Conservation (phyloP, 208 protist genomes). For the Crithidia brevicula region DNA sequence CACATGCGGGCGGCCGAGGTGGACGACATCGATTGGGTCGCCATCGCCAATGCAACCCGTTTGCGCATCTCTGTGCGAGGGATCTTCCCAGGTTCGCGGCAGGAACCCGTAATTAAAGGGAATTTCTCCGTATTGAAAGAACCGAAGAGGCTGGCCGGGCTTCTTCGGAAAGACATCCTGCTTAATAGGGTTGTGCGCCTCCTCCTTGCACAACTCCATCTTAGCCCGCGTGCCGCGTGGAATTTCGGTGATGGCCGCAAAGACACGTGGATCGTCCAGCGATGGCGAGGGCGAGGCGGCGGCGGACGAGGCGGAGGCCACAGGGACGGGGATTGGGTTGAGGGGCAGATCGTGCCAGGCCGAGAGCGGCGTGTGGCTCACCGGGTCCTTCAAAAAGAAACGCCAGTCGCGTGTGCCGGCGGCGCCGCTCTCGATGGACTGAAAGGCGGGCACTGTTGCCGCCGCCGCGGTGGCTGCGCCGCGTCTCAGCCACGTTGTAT, state of each 20-base stretch:
- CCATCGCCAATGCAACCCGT: slow-evolving; percentile 86
- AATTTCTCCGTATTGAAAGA: slow-evolving; percentile 85
- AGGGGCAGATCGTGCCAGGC: slow-evolving; percentile 80
- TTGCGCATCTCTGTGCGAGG: slow-evolving; percentile 36
- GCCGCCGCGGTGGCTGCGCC: not conserved
- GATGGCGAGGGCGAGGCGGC: no score
- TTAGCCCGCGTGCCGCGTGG: slow-evolving; percentile 90
- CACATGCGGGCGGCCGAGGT: slow-evolving; percentile 49
- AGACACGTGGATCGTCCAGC: slow-evolving; percentile 44
- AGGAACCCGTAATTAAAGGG: slow-evolving; percentile 96
- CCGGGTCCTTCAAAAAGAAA: slow-evolving; percentile 44
- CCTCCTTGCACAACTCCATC: slow-evolving; percentile 91
- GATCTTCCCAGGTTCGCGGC: slow-evolving; percentile 94
- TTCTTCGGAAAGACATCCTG: slow-evolving; percentile 85
- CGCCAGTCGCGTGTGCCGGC: slow-evolving; percentile 61
- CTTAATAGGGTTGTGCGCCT: slow-evolving; percentile 91
- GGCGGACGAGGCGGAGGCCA: not conserved
- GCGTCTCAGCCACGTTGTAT: not conserved
- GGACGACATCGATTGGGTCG: slow-evolving; percentile 92
- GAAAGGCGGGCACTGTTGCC: slow-evolving; percentile 21
- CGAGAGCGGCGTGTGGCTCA: slow-evolving; percentile 29
- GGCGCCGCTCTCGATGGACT: slow-evolving; percentile 11
- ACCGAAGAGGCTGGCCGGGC: slow-evolving; percentile 69
- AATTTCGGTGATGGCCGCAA: slow-evolving; percentile 89
- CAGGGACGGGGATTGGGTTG: slow-evolving; percentile 4